Evolutionary conservation across 148 eudicot species (phyloP), one percentile per base, ranked within the genome.

Genomic region (Hydrangea macrophylla): DNA sequence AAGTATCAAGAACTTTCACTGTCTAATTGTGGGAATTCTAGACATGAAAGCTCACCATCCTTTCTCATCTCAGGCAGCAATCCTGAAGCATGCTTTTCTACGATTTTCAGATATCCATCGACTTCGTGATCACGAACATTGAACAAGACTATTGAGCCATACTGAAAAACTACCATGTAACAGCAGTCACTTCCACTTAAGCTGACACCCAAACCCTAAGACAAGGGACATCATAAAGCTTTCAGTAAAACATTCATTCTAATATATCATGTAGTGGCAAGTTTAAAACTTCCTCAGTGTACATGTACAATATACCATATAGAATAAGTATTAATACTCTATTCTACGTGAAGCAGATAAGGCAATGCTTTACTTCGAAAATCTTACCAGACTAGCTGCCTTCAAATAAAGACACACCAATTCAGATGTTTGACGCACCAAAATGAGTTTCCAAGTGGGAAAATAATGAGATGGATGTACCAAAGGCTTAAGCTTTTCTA

Each of bases 31-130:
- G 45, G 12, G 24, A 32, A 57, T 60, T 28, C 27, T 42, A 54
- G 9, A 17, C 3, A 63, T 30, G 17, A 67, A 39, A 27, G 64
- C 87, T 85, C 68, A 93, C 98, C 98, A 81, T 93, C 98, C 76
- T 88, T 90, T 80, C 89, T 86, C 95, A 88, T 93, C 78, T 93
- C 96, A 55, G 92, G 90, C 32, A 93, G 96, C 79, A 82, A 64
- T 58, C 90, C 92, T 25, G 88, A 85, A 55, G 98, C 88, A 84
- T 90, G 90, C 68, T 76, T 81, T 65, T 80, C 80, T 22, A 90
- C 96, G 71, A 88, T 80, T 78, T 90, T 88, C 71, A 93, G 70
- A 81, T 79, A 90, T 72, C 81, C 86, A 70, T 93, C 96, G 79
- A 90, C 83, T 69, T 90, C 90, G 58, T 85, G 81, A 59, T 90